Conservation (phyloP, 768 basidiomycete species). For the Mycena rosella region DNA sequence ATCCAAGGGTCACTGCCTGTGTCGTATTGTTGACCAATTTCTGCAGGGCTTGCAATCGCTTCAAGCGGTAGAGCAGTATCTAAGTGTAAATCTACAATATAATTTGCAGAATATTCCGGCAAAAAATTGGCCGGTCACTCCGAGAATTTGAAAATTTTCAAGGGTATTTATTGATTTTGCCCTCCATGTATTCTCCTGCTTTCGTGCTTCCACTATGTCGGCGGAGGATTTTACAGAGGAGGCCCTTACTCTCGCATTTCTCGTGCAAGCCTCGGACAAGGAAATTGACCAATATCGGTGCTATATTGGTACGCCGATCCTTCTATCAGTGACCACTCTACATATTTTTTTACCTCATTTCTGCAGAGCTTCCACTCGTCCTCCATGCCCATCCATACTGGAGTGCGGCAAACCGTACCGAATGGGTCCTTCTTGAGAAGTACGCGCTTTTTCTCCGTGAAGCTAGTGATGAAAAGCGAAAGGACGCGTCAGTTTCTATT, state of each 20-base stretch:
- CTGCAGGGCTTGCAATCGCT: no score
- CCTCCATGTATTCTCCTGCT: background rate
- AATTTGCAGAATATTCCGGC: background rate
- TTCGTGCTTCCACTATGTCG: background rate
- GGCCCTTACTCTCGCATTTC: background rate
- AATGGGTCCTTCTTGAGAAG: background rate
- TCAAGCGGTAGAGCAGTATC: no score
- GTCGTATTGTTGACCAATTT: no score
- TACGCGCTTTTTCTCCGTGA: background rate
- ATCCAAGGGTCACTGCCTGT: no score
- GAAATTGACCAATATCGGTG: background rate
- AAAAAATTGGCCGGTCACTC: background rate
- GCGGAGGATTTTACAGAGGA: no score
- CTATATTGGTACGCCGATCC: background rate
- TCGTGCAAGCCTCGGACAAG: background rate
- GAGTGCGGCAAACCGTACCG: background rate
- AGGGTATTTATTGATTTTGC: background rate
- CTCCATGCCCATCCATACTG: background rate
- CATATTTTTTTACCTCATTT: background rate
- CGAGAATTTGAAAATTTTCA: background rate
- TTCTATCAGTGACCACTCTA: background rate
- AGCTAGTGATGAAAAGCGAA: background rate
- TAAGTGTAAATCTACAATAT: no score
- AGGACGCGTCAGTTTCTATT: background rate
- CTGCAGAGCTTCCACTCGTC: background rate